A percentile compares a stretch with the other conserved stretches of the same genome.
These are phyloP conservation scores for Lecanicillium sp. DNA, from an alignment of 2,329 filamentous ascomycete species.

Conservation along the genomic window DNA sequence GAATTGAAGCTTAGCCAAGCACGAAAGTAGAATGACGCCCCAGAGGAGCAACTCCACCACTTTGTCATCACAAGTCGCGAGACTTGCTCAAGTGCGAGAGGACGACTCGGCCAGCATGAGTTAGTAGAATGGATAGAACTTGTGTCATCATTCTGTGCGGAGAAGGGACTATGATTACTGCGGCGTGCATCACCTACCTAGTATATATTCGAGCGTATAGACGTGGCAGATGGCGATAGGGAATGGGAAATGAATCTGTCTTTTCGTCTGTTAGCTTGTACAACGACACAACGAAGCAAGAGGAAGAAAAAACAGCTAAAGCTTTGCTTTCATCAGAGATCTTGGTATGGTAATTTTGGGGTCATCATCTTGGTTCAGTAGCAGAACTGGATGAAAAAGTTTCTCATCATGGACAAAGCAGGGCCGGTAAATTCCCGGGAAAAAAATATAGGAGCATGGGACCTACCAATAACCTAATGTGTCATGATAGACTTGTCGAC, in stretches of 20 bases:
- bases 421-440: background rate
- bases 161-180: background rate
- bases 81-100: slow-evolving; percentile 58
- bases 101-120: slow-evolving; percentile 58
- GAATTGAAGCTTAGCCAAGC: slow-evolving; percentile 32
- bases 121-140: slow-evolving; percentile 73
- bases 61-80: slow-evolving; percentile 43
- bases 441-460: background rate
- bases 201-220: slow-evolving; percentile 6
- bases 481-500: background rate
- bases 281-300: too few relatives aligned
- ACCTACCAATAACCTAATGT: background rate
- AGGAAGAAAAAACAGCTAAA: too few relatives aligned
- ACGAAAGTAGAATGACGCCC: slow-evolving; percentile 54
- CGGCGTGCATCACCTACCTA: background rate
- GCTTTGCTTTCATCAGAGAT: slow-evolving; percentile 38
- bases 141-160: slow-evolving; percentile 28
- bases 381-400: slow-evolving; percentile 61
- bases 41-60: slow-evolving; percentile 61
- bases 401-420: slow-evolving; percentile 52
- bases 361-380: slow-evolving; percentile 62
- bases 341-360: slow-evolving; percentile 56
- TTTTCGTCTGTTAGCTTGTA: too few relatives aligned
- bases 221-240: too few relatives aligned
- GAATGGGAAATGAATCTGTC: too few relatives aligned